Percentiles rank a stretch among this genome's conserved stretches.
Evolutionary conservation across 768 basidiomycete genomes (phyloP).

Genomic region (Boletus eberwhitei): DNA sequence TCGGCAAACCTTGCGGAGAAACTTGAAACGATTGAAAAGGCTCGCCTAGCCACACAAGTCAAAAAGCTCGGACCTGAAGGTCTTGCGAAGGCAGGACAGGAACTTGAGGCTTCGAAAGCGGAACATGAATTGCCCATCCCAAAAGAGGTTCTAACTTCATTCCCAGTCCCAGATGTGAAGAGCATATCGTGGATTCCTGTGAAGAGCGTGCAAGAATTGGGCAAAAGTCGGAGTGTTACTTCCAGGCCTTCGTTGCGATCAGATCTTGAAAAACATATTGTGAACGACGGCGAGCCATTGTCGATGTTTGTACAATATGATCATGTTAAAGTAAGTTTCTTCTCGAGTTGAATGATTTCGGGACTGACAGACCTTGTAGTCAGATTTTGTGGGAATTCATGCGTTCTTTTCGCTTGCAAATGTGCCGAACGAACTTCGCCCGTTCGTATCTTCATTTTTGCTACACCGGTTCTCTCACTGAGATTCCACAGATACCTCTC

Average conservation of each 20-base stretch:
- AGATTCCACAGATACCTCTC: slow-evolving; percentile 58
- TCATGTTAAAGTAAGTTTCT: slow-evolving; percentile 69
- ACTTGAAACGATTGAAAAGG: slow-evolving; percentile 78
- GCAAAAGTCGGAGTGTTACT: slow-evolving; percentile 40
- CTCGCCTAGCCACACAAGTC: slow-evolving; percentile 67
- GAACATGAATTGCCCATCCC: slow-evolving; percentile 87
- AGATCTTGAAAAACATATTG: slow-evolving; percentile 59
- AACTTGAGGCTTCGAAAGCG: slow-evolving; percentile 77
- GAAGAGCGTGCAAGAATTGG: slow-evolving; percentile 60
- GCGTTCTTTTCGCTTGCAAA: slow-evolving; percentile 74
- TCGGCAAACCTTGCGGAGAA: slow-evolving; percentile 79
- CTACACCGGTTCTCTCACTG: not conserved
- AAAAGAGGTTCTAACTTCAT: slow-evolving; percentile 69
- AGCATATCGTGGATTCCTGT: slow-evolving; percentile 91
- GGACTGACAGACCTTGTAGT: slow-evolving; percentile 43
- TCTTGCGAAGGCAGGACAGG: slow-evolving; percentile 61
- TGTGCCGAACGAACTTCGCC: slow-evolving; percentile 71
- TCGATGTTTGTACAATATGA: slow-evolving; percentile 94
- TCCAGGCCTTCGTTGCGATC: slow-evolving; percentile 32
- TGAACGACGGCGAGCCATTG: slow-evolving; percentile 60
- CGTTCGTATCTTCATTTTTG: slow-evolving; percentile 40
- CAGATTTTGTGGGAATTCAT: slow-evolving; percentile 85
- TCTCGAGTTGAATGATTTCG: not conserved
- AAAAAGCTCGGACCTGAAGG: slow-evolving; percentile 75
- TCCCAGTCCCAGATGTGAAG: slow-evolving; percentile 89